Percentiles rank a stretch among this genome's conserved stretches.
Evolutionary conservation across 805 yeast genomes (phyloP).

Genomic region (Ascoidea asiatica): DNA sequence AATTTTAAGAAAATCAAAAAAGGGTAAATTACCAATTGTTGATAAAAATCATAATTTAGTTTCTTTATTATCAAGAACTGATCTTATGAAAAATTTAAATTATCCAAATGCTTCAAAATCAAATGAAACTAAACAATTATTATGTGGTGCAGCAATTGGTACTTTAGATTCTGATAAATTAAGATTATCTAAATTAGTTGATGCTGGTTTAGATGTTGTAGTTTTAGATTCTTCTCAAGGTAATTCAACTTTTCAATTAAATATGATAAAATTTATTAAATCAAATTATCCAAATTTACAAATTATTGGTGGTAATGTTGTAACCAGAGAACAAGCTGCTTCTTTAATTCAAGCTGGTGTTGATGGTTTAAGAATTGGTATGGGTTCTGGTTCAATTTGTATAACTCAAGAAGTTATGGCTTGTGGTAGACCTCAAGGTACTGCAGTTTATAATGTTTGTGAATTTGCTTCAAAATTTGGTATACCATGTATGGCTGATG

Average conservation of each 20-base stretch:
- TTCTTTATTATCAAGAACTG: slow-evolving; percentile 87
- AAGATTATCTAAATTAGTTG: slow-evolving; percentile 75
- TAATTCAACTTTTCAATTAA: slow-evolving; percentile 86
- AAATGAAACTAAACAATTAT: slow-evolving; percentile 80
- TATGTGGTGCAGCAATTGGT: slow-evolving; percentile 98
- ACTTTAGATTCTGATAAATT: slow-evolving; percentile 80
- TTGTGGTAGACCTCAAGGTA: slow-evolving; percentile 99
- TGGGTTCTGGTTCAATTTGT: slow-evolving; percentile 99
- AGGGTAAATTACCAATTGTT: slow-evolving; percentile 94
- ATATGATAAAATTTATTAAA: slow-evolving; percentile 90
- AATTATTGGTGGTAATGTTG: slow-evolving; percentile 96
- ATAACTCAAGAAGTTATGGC: slow-evolving; percentile 99
- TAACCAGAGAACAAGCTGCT: slow-evolving; percentile 98
- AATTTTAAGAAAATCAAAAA: slow-evolving; percentile 81
- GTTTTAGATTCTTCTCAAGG: slow-evolving; percentile 96
- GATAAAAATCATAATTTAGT: slow-evolving; percentile 66
- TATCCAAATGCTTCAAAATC: slow-evolving; percentile 95
- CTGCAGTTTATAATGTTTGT: slow-evolving; percentile 90
- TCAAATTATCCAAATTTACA: slow-evolving; percentile 62
- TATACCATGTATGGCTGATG: slow-evolving; percentile 98
- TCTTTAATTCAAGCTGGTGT: slow-evolving; percentile 89
- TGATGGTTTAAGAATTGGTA: slow-evolving; percentile 96
- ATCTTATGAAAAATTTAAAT: slow-evolving; percentile 87
- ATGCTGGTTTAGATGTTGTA: slow-evolving; percentile 95
- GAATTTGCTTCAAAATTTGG: slow-evolving; percentile 93